Evolutionary conservation across 2,329 filamentous ascomycete species (phyloP).

Genomic region (Salinomyces thailandicus): DNA sequence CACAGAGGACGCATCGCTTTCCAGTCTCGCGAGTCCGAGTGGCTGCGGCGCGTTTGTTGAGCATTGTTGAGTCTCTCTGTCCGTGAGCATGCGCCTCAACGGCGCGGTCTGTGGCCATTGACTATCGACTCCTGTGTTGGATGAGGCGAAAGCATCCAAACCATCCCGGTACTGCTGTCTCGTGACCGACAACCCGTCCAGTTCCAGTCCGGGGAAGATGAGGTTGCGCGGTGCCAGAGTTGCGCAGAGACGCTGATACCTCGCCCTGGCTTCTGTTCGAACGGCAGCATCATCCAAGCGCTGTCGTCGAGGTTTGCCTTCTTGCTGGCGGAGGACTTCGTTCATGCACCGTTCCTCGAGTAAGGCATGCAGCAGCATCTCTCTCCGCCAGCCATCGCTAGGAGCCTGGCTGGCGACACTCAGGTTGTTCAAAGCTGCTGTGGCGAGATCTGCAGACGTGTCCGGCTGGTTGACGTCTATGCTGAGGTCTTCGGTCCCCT

Average conservation of each 20-base stretch:
- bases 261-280: conserved; percentile 25
- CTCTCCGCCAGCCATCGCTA: conserved; percentile 9
- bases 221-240: conserved; percentile 28
- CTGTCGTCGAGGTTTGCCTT: conserved; percentile 4
- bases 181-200: conserved; percentile 25
- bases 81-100: conserved; percentile 12
- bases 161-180: conserved; percentile 29
- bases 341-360: conserved; percentile 35
- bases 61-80: conserved; percentile 3
- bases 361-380: conserved; percentile 35
- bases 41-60: not conserved
- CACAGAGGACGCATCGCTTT: conserved; percentile 3
- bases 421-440: not conserved
- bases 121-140: not conserved
- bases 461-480: not conserved
- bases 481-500: conserved; percentile 4
- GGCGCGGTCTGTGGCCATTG: conserved; percentile 7
- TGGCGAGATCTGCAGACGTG: not conserved
- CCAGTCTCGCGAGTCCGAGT: not conserved
- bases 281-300: conserved; percentile 27
- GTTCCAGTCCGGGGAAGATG: conserved; percentile 29
- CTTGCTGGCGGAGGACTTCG: conserved; percentile 27
- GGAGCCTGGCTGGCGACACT: not conserved
- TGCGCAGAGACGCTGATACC: conserved; percentile 30
- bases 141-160: conserved; percentile 19